Base-by-base conservation (phyloP, 2,329 filamentous ascomycete genomes). In the Diaporthe amygdali region DNA sequence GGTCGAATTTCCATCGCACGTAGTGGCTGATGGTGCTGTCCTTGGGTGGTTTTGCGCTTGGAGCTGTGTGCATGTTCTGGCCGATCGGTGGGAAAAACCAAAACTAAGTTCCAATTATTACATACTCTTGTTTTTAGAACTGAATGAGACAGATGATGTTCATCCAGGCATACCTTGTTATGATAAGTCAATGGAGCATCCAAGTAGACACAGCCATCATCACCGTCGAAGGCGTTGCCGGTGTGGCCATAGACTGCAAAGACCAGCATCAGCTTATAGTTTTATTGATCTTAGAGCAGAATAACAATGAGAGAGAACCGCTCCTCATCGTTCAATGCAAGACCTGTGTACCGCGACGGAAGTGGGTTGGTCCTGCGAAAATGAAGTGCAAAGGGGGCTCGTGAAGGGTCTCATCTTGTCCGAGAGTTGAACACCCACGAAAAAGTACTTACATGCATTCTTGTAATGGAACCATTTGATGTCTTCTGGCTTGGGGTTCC, bases 1-100 rank as follows among this genome's bases (percentile, higher is more conserved):
- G 46, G 55, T 69, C 67, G 55, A 69, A 69, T 30, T 64, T 69
- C 67, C 67, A 63, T 22, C 67, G 56, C n/a, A 69, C 67, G 27
- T 69, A 69, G 37, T 69, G 67, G 25, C 67, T 69, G 32, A 69
- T 46, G 5, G 46, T 59, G 27, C 55, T 51, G 20, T 69, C 34
- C 14, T 39, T 46, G 22, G 67, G 67, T 9, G 55, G 41, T 14
- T 64, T 52, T 25, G 55, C 67, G 20, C 67, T 69, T 34, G 67
- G 9, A n/a, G 67, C 67, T 32, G 67, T 69, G 46, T 63, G 67
- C 67, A 69, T 63, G 17, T 69, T 51, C 46, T 69, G 44, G 8
- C 67, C 67, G 17, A 69, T 27, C 1, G 67, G 67, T 2, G 67
- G 55, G 55, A 69, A 69, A 55, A 69, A 69, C 67, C 67, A 69